These are phyloP conservation scores for Podospora comata DNA, from an alignment of 495 filamentous ascomycete species.

Conservation along the genomic window DNA sequence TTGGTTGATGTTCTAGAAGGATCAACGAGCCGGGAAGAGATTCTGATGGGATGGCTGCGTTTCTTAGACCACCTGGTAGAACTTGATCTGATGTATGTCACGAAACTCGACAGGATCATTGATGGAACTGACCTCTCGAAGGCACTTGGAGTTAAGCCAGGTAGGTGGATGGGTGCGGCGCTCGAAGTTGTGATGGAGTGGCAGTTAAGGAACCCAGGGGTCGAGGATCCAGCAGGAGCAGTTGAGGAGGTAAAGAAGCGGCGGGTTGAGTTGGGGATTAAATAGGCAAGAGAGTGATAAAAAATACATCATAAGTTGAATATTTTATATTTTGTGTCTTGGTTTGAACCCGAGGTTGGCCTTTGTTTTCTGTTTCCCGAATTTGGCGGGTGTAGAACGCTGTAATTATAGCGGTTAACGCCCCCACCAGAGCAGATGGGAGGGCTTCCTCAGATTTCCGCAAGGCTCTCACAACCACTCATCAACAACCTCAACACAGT, in stretches of 20 bases:
- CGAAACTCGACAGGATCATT: slow-evolving; percentile 56
- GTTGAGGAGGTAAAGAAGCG: slow-evolving; percentile 61
- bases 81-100: slow-evolving; percentile 50
- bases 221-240: slow-evolving; percentile 55
- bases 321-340: background rate
- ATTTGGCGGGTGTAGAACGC: background rate
- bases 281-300: slow-evolving; percentile 3
- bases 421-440: background rate
- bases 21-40: slow-evolving; percentile 26
- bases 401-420: background rate
- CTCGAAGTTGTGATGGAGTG: slow-evolving; percentile 71
- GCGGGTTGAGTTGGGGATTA: slow-evolving; percentile 55
- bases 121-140: slow-evolving; percentile 64
- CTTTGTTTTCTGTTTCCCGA: background rate
- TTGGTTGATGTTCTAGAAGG: slow-evolving; percentile 58
- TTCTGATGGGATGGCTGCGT: slow-evolving; percentile 49
- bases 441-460: background rate
- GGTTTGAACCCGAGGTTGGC: background rate
- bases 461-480: background rate
- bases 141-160: slow-evolving; percentile 58
- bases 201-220: slow-evolving; percentile 77
- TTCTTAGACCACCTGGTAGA: slow-evolving; percentile 55
- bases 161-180: slow-evolving; percentile 75
- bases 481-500: background rate
- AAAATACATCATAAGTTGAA: background rate